Evolutionary conservation across 768 basidiomycete species (phyloP).

Genomic region (Mycena galericulata): DNA sequence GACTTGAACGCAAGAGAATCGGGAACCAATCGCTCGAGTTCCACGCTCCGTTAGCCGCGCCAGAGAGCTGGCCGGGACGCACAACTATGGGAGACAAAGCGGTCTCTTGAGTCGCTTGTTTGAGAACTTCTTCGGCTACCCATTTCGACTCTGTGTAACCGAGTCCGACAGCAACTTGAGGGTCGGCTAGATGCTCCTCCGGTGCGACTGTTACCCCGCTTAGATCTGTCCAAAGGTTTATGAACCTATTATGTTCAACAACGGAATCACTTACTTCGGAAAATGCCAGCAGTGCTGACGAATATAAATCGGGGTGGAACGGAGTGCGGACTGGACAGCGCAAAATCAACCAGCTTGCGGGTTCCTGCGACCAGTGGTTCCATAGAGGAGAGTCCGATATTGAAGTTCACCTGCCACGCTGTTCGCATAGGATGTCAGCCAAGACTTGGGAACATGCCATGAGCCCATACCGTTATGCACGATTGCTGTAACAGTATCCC

Average conservation of each 20-base stretch:
- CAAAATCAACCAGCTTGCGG: constrained; percentile 48
- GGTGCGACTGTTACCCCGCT: constrained; percentile 36
- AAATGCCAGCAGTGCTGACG: constrained; percentile 45
- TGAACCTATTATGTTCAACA: neutral
- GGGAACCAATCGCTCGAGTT: constrained; percentile 12
- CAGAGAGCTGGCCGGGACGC: constrained; percentile 58
- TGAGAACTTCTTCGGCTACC: constrained; percentile 52
- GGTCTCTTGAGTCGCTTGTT: constrained; percentile 43
- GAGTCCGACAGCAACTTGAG: constrained; percentile 42
- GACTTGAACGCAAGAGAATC: neutral
- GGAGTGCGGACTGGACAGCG: constrained; percentile 40
- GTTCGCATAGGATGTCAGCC: neutral
- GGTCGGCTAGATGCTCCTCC: constrained; percentile 40
- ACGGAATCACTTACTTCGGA: constrained; percentile 38
- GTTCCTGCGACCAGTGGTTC: constrained; percentile 45
- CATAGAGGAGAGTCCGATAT: constrained; percentile 45
- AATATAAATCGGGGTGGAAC: constrained; percentile 46
- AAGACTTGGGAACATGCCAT: neutral
- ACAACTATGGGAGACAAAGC: constrained; percentile 47
- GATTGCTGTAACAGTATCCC: constrained; percentile 37
- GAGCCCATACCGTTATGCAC: constrained; percentile 46
- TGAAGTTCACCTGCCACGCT: constrained; percentile 55
- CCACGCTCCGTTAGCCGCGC: constrained; percentile 34
- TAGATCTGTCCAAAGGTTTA: neutral
- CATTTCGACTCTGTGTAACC: constrained; percentile 59